Percentiles rank a stretch among this genome's conserved stretches.
These are phyloP conservation scores for Elaeis oleifera DNA, from an alignment of 202 grass and related monocot species.

Conservation along the genomic window DNA sequence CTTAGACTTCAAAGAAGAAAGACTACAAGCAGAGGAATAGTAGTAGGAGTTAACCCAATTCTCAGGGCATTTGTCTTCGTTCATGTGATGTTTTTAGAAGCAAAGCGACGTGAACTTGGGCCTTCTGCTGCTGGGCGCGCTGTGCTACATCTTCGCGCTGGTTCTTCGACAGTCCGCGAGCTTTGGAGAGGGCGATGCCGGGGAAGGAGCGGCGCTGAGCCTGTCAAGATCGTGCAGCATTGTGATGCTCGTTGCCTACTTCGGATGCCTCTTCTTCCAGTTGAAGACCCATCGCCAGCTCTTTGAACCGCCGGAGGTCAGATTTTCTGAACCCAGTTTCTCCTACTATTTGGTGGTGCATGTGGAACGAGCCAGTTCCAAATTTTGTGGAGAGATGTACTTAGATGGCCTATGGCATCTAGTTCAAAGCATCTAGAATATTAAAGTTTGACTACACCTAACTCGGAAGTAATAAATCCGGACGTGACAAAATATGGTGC, in stretches of 20 bases:
- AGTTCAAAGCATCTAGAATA: too few relatives aligned
- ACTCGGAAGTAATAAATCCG: too few relatives aligned
- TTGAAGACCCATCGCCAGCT: constrained; percentile 88
- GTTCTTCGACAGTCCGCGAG: constrained; percentile 40
- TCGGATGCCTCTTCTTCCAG: constrained; percentile 89
- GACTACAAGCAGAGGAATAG: too few relatives aligned
- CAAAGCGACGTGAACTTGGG: constrained; percentile 68
- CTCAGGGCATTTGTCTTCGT: too few relatives aligned
- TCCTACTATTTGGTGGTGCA: too few relatives aligned
- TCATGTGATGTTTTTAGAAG: constrained; percentile 8
- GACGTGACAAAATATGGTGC: too few relatives aligned
- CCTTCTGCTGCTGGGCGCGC: constrained; percentile 53
- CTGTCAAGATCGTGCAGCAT: constrained; percentile 74
- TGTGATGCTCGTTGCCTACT: constrained; percentile 89
- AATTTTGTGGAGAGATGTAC: too few relatives aligned
- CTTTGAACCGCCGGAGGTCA: constrained; percentile 65
- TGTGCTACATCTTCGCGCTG: constrained; percentile 69
- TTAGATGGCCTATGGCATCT: too few relatives aligned
- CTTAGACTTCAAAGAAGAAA: too few relatives aligned
- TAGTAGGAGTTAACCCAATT: too few relatives aligned
- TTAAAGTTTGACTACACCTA: too few relatives aligned
- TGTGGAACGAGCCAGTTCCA: too few relatives aligned
- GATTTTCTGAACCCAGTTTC: neutral
- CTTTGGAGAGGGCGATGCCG: constrained; percentile 23
- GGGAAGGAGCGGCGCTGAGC: constrained; percentile 26